Conservation (phyloP, 2,329 filamentous ascomycete genomes). For the Botrytis aclada region DNA sequence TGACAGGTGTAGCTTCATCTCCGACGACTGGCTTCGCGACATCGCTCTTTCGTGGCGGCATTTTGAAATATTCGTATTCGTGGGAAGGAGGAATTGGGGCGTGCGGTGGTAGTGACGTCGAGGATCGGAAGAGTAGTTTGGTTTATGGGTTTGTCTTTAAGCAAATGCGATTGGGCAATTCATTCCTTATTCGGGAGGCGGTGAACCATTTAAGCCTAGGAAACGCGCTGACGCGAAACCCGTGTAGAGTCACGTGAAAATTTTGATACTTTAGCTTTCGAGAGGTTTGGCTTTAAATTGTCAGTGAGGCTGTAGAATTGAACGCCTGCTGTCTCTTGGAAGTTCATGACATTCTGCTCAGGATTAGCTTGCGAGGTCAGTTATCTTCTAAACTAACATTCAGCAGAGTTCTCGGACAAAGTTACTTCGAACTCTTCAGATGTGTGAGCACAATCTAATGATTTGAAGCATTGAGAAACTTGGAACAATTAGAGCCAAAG, state of each 20-base stretch:
- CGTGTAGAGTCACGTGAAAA: background rate
- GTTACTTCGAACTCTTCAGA: background rate
- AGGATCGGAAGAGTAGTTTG: background rate
- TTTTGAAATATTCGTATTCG: slow-evolving; percentile 32
- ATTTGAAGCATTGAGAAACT: background rate
- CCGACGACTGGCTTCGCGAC: slow-evolving; percentile 47
- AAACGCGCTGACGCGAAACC: slow-evolving; percentile 13
- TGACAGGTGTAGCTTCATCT: slow-evolving; percentile 37
- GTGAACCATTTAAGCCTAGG: background rate
- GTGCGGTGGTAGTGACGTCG: background rate
- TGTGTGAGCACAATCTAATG: background rate
- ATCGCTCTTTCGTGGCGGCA: slow-evolving; percentile 58
- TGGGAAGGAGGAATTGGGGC: background rate
- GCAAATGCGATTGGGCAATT: slow-evolving; percentile 4
- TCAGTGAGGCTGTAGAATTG: background rate
- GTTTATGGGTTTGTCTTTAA: background rate
- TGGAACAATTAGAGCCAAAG: background rate
- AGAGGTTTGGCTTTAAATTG: background rate
- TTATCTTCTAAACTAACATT: background rate
- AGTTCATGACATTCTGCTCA: background rate
- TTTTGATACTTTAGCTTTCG: background rate
- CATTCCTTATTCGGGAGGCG: slow-evolving; percentile 8
- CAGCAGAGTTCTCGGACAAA: too few species aligned
- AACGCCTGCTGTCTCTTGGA: background rate
- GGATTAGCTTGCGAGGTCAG: background rate